Evolutionary conservation across 2,329 filamentous ascomycete genomes (phyloP), one percentile per base, ranked within the genome.

Genomic region (Botrytis deweyae): DNA sequence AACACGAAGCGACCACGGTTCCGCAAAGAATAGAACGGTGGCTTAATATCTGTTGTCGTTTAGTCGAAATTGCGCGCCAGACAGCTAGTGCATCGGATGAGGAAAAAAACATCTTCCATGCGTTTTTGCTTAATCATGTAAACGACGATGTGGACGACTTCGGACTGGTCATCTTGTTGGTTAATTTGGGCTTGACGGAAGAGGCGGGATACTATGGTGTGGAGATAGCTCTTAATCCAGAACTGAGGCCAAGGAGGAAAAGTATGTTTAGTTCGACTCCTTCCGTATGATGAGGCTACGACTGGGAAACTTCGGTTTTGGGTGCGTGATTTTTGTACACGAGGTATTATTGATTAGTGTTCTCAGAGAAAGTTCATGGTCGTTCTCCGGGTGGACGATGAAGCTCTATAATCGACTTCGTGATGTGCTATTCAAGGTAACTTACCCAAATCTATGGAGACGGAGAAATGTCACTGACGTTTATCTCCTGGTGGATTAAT

Each of bases 1-100:
- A 78, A 40, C 78, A 80, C 59, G 74, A 72, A 29, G 70, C 75
- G 1, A 76, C 74, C 1, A 58, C 79, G 6, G 72, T 75, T 42
- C 55, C 68, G 1, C 40, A 69, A 20, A 70, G 49, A 5, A 64
- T 80, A 1, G 25, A 52, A 9, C 70, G 74, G 12, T 79, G 78
- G 78, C 72, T 76, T 3, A 74, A 69, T 25, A 66, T 75, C 42
- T 74, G 65, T 59, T 66, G 74, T 12, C 73, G 74, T 6, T 44
- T 79, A 18, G 72, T 78, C 5, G 62, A 76, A 16, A 68, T 73
- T 70, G 73, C 74, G 18, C 46, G 74, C 12, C 58, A 65, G 40
- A 65, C 55, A 10, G 66, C 49, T 12, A n/a, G 18, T 10, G 66
- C 66, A 14, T 16, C 49, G 25, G 36, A 16, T 7, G 66, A 74